Evolutionary conservation across 2,329 filamentous ascomycete species (phyloP), one percentile per base, ranked within the genome.

Genomic region (Fusarium cicatricum): DNA sequence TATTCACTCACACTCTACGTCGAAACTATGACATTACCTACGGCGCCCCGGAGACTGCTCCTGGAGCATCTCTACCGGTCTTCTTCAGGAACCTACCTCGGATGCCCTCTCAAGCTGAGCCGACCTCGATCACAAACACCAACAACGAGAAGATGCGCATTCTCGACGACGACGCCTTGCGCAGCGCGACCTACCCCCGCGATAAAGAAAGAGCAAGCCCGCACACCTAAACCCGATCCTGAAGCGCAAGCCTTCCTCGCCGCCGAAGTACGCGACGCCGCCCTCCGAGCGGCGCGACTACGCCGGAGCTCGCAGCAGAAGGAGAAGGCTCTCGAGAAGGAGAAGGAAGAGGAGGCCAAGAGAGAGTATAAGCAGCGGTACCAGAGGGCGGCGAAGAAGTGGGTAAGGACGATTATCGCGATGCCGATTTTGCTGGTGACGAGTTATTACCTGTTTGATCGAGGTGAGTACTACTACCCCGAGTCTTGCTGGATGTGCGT

Each of bases 381-480:
- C 66, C 77, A 79, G 48, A 62, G 66, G 32, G 76, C 78, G 26
- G 75, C 77, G 49, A 69, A 79, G 53, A 79, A 76, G 63, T 84
- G 80, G 74, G 71, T 76, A 3, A 71, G 73, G 17, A 57, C 77
- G 8, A 80, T 86, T 61, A 77, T 85, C 49, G 82, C 80, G 19
- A 63, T 84, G 70, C 83, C 83, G 2, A 78, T 86, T 28, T 64
- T 85, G 5, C 56, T 85, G 12, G 82, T 86, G 43, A 82, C 81
- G 21, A 84, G 82, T 17, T 85, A 82, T 58, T 78, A 77, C 45
- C 67, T 86, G 3, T 85, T 81, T 69, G 77, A 84, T 39, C 72
- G 80, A 70, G 65, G 80, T 82, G 53, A 73, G 80, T 31, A 7
- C 8, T 12, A 26, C 23, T 4, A 26, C n/a, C n/a, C n/a, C n/a